phyloP scores from a whole-genome alignment of 129 eudicot species.

The Chrysanthemum seticuspe region DNA sequence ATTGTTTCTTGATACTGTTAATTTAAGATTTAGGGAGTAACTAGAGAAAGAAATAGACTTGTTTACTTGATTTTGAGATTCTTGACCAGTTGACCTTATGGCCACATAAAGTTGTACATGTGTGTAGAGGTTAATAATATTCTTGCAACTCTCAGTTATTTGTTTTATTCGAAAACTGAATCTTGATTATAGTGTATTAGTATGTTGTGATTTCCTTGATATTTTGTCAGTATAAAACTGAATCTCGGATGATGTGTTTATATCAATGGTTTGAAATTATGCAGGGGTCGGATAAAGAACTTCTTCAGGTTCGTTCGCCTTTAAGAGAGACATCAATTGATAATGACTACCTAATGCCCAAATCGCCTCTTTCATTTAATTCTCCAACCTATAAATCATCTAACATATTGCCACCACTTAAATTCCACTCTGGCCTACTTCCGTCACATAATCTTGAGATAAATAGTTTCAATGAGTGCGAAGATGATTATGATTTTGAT shows the following conservation, averaged over 20 bases:
- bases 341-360: constrained; percentile 50
- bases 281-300: constrained; percentile 67
- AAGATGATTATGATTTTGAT: constrained; percentile 41
- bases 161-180: background rate
- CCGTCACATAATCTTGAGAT: constrained; percentile 45
- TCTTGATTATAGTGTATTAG: too few relatives aligned
- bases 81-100: constrained; percentile 6
- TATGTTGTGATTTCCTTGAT: too few relatives aligned
- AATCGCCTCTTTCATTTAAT: constrained; percentile 61
- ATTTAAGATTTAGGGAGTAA: background rate
- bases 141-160: background rate
- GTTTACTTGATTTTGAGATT: background rate
- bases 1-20: background rate
- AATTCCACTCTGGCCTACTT: constrained; percentile 72
- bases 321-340: constrained; percentile 51
- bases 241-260: constrained; percentile 13
- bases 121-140: constrained; percentile 2
- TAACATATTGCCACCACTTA: constrained; percentile 68
- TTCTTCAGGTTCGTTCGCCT: constrained; percentile 47
- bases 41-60: background rate
- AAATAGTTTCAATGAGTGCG: constrained; percentile 39
- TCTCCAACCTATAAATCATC: constrained; percentile 44
- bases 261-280: constrained; percentile 15
- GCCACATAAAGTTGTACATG: constrained; percentile 5
- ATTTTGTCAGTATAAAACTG: background rate